phyloP scores from a whole-genome alignment of 345 rosid species.

The Citrus inodora region DNA sequence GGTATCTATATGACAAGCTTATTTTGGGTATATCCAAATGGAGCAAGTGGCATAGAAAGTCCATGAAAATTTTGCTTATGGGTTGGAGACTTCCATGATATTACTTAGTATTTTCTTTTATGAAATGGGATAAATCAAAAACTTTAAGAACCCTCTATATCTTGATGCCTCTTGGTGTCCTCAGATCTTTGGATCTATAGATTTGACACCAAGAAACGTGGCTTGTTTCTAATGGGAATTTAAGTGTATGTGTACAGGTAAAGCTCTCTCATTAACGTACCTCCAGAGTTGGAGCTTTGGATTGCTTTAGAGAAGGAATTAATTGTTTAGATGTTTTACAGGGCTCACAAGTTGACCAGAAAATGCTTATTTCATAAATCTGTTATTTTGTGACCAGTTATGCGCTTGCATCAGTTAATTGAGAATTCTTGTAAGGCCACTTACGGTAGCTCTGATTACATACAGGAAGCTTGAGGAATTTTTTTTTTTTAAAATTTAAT shows the following conservation, averaged over 20 bases:
- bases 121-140: background rate
- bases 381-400: background rate
- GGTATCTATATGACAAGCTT: background rate
- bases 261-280: background rate
- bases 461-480: background rate
- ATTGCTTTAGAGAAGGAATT: background rate
- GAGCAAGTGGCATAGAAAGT: background rate
- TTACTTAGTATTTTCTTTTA: background rate
- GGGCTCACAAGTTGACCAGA: background rate
- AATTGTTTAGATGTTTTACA: background rate
- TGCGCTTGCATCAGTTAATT: background rate
- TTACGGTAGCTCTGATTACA: background rate
- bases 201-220: background rate
- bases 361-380: background rate
- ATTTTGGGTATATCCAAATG: background rate
- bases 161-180: background rate
- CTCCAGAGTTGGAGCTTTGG: background rate
- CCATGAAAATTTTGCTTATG: background rate
- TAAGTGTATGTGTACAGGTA: no score
- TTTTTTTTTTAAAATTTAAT: no score
- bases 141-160: background rate
- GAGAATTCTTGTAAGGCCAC: background rate
- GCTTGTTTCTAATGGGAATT: background rate
- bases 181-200: background rate
- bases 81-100: background rate